phyloP scores from a whole-genome alignment of 306 rosid species.

The Inga oerstediana region DNA sequence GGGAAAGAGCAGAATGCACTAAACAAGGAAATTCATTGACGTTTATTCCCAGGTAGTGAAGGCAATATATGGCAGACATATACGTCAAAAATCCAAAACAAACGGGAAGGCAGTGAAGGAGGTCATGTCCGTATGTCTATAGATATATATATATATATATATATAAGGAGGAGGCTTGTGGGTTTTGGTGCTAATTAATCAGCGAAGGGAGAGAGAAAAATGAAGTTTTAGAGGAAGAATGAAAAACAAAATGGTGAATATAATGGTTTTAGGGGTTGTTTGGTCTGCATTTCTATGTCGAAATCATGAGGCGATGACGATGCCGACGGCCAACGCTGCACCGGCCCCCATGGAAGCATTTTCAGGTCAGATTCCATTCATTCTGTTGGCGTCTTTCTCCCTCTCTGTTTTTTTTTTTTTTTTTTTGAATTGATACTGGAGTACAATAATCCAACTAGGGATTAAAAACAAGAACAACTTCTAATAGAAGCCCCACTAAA shows the following conservation, averaged over 20 bases:
- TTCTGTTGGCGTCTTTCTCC: too few relatives aligned
- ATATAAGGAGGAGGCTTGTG: too few relatives aligned
- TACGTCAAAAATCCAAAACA: not conserved
- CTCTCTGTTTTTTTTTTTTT: too few relatives aligned
- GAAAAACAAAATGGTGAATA: not conserved
- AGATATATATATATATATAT: not conserved
- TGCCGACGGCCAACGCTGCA: not conserved
- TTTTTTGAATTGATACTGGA: too few relatives aligned
- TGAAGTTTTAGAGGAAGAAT: not conserved
- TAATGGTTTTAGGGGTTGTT: not conserved
- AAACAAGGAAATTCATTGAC: not conserved
- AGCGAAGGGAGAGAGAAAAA: not conserved
- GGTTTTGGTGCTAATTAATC: not conserved
- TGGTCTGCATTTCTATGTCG: not conserved
- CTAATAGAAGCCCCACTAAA: too few relatives aligned
- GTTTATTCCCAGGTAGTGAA: not conserved
- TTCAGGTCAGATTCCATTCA: not conserved
- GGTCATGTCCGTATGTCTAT: not conserved
- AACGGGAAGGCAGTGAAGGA: not conserved
- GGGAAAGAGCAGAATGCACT: too few relatives aligned
- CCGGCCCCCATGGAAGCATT: not conserved
- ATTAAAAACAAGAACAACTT: too few relatives aligned
- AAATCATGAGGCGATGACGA: not conserved
- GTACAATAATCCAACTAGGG: too few relatives aligned
- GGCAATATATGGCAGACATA: not conserved